Conservation (phyloP, 768 basidiomycete species). For the Boletus rufocinnamomeus region DNA sequence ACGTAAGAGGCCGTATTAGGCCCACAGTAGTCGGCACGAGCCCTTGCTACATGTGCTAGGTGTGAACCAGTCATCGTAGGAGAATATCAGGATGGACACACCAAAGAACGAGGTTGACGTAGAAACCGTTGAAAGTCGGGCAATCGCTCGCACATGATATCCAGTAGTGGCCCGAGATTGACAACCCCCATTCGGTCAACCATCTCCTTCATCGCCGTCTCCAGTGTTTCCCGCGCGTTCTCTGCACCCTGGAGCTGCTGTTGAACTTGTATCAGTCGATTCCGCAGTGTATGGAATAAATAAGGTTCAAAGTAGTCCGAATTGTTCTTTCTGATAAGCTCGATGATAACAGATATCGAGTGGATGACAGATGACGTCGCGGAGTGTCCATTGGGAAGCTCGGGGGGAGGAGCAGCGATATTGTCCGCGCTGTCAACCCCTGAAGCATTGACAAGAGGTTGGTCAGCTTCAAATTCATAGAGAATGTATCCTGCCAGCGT, state of each 20-base stretch:
- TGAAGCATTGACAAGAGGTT: constrained; percentile 23
- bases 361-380: constrained; percentile 80
- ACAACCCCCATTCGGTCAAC: constrained; percentile 88
- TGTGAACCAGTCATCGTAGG: constrained; percentile 16
- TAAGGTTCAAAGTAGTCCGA: constrained; percentile 99
- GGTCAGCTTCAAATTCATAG: constrained; percentile 49
- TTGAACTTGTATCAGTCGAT: constrained; percentile 85
- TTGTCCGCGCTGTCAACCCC: constrained; percentile 18
- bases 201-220: constrained; percentile 77
- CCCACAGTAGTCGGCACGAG: constrained; percentile 76
- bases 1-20: constrained; percentile 75
- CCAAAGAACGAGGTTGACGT: constrained; percentile 72
- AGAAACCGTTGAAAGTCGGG: constrained; percentile 71
- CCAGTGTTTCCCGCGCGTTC: constrained; percentile 65
- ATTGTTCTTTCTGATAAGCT: constrained; percentile 96
- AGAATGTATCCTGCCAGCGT: constrained; percentile 79
- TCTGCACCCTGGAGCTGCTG: constrained; percentile 61
- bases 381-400: constrained; percentile 46
- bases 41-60: constrained; percentile 49
- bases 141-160: constrained; percentile 68
- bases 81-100: constrained; percentile 39
- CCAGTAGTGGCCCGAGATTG: constrained; percentile 81
- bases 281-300: constrained; percentile 90
- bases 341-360: constrained; percentile 86
- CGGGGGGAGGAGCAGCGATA: constrained; percentile 8